Base-by-base conservation (phyloP, 2,329 filamentous ascomycete species). In the Fusarium sp. region DNA sequence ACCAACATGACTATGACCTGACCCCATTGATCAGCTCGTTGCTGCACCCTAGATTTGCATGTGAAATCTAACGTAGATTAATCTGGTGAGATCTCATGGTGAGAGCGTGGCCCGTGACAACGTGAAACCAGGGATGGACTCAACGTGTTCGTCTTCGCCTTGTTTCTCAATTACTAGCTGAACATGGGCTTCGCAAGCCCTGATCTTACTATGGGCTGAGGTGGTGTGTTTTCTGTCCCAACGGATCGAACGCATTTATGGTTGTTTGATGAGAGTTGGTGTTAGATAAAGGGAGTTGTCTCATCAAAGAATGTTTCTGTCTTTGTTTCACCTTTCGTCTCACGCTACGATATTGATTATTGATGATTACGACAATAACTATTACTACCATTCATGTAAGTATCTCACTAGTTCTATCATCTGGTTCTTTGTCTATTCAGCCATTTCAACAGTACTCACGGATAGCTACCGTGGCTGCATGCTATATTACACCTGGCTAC, bases 181-280 rank as follows among this genome's bases (percentile, higher is more conserved):
- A 35, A 13, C 28, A 41, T 21, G 43, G 53, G 53, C 52, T 26
- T 47, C 28, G 52, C 23, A 62, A 54, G 50, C 50, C 38, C 43
- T 67, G 52, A 37, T 38, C 39, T 57, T 54, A 35, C 33, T 21
- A 57, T 69, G 64, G 57, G 60, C 64, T 55, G 64, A 71, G 60
- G 65, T 71, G 64, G 68, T 71, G 37, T 55, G 68, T 42, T 69
- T 58, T 67, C 46, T 47, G 23, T 47, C 56, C 61, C 66, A 69
- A 63, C 56, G 21, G 7, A 46, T 49, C 26, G 21, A 20, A 13
- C n/a, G 31, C 12, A 20, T 39, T 35, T 20, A 42, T 33, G 23
- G 13, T 18, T n/a, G n/a, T 37, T 33, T 66, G 33, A 60, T 52
- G 38, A 24, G 24, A 31, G n/a, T 23, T 41, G 16, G 37, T n/a